phyloP scores from a whole-genome alignment of 345 rosid species.

The Melaleuca quinquenervia region DNA sequence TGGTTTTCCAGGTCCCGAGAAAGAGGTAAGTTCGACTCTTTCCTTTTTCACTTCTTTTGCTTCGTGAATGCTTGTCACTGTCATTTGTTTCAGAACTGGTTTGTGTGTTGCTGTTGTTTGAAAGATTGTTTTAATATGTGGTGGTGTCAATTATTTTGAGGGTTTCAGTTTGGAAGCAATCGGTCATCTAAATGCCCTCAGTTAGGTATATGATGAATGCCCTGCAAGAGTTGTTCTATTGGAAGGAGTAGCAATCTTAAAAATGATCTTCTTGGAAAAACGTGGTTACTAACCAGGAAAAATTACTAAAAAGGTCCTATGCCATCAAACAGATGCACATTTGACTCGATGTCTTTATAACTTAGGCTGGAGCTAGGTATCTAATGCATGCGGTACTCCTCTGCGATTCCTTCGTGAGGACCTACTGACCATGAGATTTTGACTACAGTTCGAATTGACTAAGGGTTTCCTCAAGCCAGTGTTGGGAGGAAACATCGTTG shows the following conservation, averaged over 20 bases:
- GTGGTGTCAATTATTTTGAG: not conserved
- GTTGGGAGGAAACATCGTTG: slow-evolving; percentile 70
- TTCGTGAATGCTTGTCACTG: not conserved
- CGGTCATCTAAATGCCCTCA: not conserved
- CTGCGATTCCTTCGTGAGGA: not conserved
- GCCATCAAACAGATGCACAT: not conserved
- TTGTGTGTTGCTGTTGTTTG: not conserved
- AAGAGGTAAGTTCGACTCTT: slow-evolving; percentile 41
- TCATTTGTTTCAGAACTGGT: not conserved
- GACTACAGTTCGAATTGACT: slow-evolving; percentile 62
- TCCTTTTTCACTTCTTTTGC: not conserved
- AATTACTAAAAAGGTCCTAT: not conserved
- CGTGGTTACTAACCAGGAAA: not conserved
- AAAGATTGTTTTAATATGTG: not conserved
- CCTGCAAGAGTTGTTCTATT: not conserved
- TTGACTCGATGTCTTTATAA: not conserved
- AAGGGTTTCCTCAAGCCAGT: slow-evolving; percentile 65
- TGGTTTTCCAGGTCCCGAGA: slow-evolving; percentile 84
- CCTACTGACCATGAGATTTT: not conserved
- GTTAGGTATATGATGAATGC: not conserved
- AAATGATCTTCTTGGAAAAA: not conserved
- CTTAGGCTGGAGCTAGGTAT: not conserved
- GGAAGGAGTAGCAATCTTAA: not conserved
- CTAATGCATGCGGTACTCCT: not conserved
- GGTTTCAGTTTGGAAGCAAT: not conserved